Conservation (phyloP, 345 rosid species). For the Syzygium oleosum region DNA sequence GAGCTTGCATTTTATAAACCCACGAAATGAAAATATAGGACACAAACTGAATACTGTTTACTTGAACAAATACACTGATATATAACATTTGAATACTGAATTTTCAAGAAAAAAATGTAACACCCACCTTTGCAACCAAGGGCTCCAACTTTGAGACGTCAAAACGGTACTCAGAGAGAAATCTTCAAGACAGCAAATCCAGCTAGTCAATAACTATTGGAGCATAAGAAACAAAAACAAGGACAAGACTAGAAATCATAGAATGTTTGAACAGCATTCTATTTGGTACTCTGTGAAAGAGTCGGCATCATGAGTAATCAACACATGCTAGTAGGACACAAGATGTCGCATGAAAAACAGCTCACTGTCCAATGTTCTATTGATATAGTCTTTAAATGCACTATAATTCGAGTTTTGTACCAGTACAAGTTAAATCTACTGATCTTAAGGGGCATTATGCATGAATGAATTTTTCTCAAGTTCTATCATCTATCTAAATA, state of each 20-base stretch:
- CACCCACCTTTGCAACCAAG: conserved; percentile 84
- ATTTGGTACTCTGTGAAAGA: neutral
- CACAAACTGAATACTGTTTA: neutral
- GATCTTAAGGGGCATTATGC: neutral
- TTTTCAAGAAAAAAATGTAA: neutral
- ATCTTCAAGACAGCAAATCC: conserved; percentile 30
- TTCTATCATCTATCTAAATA: neutral
- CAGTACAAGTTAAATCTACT: neutral
- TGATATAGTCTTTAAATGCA: neutral
- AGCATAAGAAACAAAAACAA: neutral
- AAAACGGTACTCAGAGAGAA: conserved; percentile 74
- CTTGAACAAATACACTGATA: neutral
- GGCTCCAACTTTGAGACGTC: conserved; percentile 91
- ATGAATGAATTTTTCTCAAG: neutral
- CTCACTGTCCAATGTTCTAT: neutral
- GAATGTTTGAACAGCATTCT: neutral
- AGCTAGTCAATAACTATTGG: neutral
- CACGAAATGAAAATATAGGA: neutral
- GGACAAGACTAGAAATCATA: neutral
- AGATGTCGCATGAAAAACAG: neutral
- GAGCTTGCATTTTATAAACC: neutral
- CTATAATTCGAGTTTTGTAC: neutral
- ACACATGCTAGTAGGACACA: neutral
- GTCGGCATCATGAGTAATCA: neutral
- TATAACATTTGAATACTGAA: neutral